Base-by-base conservation (phyloP, 257 asterid genomes). In the Solanum peruvianum region DNA sequence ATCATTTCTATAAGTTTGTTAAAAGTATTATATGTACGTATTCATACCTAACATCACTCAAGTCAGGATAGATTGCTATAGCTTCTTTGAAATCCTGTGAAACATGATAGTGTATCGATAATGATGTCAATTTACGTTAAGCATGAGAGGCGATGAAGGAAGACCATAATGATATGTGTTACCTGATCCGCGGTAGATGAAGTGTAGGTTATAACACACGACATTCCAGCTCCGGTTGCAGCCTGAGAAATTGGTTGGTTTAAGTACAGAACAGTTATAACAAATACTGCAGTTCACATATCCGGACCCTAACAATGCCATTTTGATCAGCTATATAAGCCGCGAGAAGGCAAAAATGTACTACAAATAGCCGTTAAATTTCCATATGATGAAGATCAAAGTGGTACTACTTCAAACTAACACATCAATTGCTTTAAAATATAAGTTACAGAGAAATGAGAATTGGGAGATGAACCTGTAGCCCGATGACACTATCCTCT, bases 401-500 rank as follows among this genome's bases (percentile, higher is more conserved):
- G 18, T 37, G 6, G 1, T 21, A 49, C 45, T 81, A 81, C 70
- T 49, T 49, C 3, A 8, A 81, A 4, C 66, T 25, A 27, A 45
- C 2, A 9, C 16, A 27, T 27, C 27, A 27, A 27, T 27, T 27
- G 27, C 27, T 27, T 27, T 27, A 27, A 27, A 27, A 27, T 27
- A 3, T 47, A 29, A 47, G 64, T 56, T 56, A 3, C 25, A 56
- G 84, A 49, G 8, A 21, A 45, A 11, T 15, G 84, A 49, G 8
- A 21, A 45, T 15, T 9, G 39, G 7, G 75, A 75, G 64, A 88
- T 20, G 45, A 92, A 97, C 99, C 98, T 94, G 98, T 69, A 97
- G 93, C 37, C 99, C 99, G 78, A 97, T 97, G 91, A 97, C 96
- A 87, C 99, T 96, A 85, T 97, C 99, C 91, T 97, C 99, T 78